Evolutionary conservation across 2,329 filamentous ascomycete species (phyloP).

Genomic region (Trichoderma hamatum): DNA sequence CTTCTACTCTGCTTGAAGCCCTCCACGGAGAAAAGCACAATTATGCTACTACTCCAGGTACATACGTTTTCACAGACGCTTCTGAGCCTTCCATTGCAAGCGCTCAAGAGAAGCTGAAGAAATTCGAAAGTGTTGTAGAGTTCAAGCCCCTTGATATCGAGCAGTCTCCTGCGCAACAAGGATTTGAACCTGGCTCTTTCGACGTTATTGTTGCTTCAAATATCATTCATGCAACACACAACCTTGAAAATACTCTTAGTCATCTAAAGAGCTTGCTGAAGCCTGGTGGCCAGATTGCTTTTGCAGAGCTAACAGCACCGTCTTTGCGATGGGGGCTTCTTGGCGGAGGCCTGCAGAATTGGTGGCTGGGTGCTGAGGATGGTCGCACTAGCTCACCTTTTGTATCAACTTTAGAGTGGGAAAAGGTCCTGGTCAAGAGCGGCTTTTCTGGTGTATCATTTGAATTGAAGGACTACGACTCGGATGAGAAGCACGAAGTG

Average conservation of each 20-base stretch:
- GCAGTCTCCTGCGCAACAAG: conserved; percentile 23
- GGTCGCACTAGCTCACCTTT: conserved; percentile 19
- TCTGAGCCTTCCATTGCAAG: conserved; percentile 36
- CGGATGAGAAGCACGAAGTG: conserved; percentile 18
- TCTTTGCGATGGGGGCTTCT: conserved; percentile 22
- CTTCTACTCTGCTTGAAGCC: conserved; percentile 33
- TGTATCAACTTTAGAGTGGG: conserved; percentile 12
- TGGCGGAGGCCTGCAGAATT: background rate
- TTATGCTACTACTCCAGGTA: conserved; percentile 29
- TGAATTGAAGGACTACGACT: conserved; percentile 21
- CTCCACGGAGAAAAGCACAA: conserved; percentile 30
- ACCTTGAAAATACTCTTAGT: background rate
- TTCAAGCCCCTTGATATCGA: conserved; percentile 34
- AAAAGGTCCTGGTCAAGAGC: background rate
- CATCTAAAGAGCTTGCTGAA: conserved; percentile 23
- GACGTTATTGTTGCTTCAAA: conserved; percentile 35
- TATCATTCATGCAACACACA: conserved; percentile 26
- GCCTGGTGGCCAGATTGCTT: conserved; percentile 26
- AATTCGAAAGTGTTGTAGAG: conserved; percentile 21
- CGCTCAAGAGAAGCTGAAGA: conserved; percentile 28
- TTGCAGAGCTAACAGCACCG: conserved; percentile 23
- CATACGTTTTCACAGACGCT: conserved; percentile 45
- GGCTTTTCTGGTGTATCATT: conserved; percentile 24
- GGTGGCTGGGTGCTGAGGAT: conserved; percentile 25
- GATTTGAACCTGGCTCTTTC: conserved; percentile 28